A percentile compares a stretch with the other conserved stretches of the same genome.
Evolutionary conservation across 2,329 filamentous ascomycete genomes (phyloP).

Genomic region (Hirsutella rhossiliensis): DNA sequence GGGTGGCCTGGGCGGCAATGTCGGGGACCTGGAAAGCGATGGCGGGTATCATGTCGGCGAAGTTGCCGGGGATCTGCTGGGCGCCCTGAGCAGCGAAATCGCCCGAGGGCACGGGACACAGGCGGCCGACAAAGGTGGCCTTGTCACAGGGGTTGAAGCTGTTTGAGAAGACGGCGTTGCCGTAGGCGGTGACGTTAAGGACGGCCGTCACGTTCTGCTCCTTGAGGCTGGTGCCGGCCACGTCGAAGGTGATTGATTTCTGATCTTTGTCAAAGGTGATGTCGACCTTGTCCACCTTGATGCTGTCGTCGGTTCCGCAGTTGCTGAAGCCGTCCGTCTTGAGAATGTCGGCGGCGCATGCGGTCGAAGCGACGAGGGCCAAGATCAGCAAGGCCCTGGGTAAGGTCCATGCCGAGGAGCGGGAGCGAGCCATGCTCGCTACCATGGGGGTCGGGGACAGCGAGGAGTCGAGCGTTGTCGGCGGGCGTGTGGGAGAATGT

Average conservation of each 20-base stretch:
- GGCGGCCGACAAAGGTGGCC: constrained; percentile 51
- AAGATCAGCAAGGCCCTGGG: constrained; percentile 21
- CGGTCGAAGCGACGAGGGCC: constrained; percentile 29
- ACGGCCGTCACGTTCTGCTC: constrained; percentile 70
- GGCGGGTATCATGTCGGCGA: constrained; percentile 63
- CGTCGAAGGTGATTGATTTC: constrained; percentile 66
- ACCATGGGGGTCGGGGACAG: neutral
- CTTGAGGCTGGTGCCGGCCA: constrained; percentile 62
- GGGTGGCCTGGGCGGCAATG: constrained; percentile 71
- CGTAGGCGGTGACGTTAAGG: constrained; percentile 74
- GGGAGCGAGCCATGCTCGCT: constrained; percentile 18
- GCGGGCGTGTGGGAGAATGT: neutral
- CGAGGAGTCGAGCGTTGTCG: neutral
- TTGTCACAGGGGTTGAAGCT: constrained; percentile 72
- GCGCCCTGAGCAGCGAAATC: constrained; percentile 60
- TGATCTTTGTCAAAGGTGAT: constrained; percentile 69
- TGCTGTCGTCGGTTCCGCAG: constrained; percentile 42
- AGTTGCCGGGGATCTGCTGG: constrained; percentile 59
- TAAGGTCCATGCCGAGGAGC: constrained; percentile 16
- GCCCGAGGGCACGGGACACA: constrained; percentile 78
- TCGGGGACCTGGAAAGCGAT: constrained; percentile 90
- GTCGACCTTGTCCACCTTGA: constrained; percentile 62
- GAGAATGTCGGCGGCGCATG: constrained; percentile 58
- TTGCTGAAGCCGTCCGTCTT: constrained; percentile 69
- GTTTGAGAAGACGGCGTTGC: constrained; percentile 65